Percentiles rank a stretch among this genome's conserved stretches.
Evolutionary conservation across 2,329 filamentous ascomycete species (phyloP).

Genomic region (Tolypocladium album): DNA sequence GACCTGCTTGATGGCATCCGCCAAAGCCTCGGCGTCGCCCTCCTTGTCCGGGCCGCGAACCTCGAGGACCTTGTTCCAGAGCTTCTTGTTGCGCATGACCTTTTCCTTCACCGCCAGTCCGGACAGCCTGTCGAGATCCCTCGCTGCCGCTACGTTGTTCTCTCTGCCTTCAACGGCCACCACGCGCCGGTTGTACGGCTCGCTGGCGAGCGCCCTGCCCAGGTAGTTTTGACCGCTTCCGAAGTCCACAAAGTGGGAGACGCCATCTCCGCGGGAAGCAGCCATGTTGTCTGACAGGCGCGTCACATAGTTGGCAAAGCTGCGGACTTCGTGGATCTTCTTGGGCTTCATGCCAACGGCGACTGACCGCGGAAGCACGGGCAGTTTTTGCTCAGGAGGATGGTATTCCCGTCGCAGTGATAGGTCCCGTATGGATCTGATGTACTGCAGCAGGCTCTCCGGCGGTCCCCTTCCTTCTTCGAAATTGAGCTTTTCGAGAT

Average conservation of each 20-base stretch:
- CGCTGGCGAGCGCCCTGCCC: slow-evolving; percentile 72
- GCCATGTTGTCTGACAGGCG: slow-evolving; percentile 47
- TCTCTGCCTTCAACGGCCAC: slow-evolving; percentile 84
- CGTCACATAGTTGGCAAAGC: slow-evolving; percentile 81
- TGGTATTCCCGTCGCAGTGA: slow-evolving; percentile 54
- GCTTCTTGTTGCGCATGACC: slow-evolving; percentile 74
- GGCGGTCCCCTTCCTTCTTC: slow-evolving; percentile 28
- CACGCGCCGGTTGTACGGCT: slow-evolving; percentile 77
- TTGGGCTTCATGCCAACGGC: slow-evolving; percentile 91
- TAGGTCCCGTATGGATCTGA: slow-evolving; percentile 58
- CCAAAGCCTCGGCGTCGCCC: slow-evolving; percentile 28
- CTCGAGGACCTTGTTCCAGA: slow-evolving; percentile 47
- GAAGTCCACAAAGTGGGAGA: slow-evolving; percentile 90
- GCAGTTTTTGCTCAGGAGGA: slow-evolving; percentile 30
- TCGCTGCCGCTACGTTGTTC: slow-evolving; percentile 78
- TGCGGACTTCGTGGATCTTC: slow-evolving; percentile 85
- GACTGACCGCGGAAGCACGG: slow-evolving; percentile 57
- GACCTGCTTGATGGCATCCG: slow-evolving; percentile 21
- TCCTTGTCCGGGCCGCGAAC: slow-evolving; percentile 16
- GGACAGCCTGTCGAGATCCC: slow-evolving; percentile 72
- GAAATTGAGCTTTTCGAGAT: slow-evolving; percentile 37
- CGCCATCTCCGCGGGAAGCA: slow-evolving; percentile 40
- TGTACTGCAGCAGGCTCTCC: slow-evolving; percentile 57
- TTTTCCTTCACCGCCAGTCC: slow-evolving; percentile 63
- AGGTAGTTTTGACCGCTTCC: slow-evolving; percentile 96